Conservation (phyloP, 75 land plant species). For the Cryptomeria japonica region DNA sequence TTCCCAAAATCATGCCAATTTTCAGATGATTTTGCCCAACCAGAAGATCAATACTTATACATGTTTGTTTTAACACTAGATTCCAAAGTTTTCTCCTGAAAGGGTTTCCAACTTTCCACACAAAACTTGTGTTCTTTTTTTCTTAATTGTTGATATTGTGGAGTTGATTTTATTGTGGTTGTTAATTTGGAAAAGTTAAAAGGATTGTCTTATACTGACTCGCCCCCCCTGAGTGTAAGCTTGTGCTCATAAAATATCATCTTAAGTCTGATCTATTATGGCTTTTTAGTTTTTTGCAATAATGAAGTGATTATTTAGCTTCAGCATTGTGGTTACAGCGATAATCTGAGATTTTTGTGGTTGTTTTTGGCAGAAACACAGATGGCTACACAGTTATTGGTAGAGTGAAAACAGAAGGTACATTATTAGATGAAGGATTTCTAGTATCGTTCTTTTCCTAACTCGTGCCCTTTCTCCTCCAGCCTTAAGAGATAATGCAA, state of each 20-base stretch:
- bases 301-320: background rate
- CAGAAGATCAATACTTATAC: no score
- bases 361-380: slow-evolving; percentile 26
- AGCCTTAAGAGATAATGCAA: background rate
- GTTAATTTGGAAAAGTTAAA: no score
- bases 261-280: background rate
- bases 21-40: no score
- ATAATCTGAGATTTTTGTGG: background rate
- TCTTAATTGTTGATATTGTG: no score
- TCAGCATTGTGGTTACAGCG: background rate
- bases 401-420: slow-evolving; percentile 26
- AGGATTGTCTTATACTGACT: no score
- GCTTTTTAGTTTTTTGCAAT: background rate
- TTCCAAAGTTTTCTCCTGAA: no score
- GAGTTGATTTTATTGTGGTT: no score
- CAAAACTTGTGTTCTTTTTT: no score
- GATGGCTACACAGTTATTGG: slow-evolving; percentile 60
- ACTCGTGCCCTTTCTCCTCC: background rate
- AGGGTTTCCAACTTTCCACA: no score
- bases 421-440: background rate
- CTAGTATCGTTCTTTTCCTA: background rate
- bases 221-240: no score
- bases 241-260: background rate
- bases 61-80: no score
- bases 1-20: no score